phyloP scores from a whole-genome alignment of 345 rosid species.

The Microcos paniculata region DNA sequence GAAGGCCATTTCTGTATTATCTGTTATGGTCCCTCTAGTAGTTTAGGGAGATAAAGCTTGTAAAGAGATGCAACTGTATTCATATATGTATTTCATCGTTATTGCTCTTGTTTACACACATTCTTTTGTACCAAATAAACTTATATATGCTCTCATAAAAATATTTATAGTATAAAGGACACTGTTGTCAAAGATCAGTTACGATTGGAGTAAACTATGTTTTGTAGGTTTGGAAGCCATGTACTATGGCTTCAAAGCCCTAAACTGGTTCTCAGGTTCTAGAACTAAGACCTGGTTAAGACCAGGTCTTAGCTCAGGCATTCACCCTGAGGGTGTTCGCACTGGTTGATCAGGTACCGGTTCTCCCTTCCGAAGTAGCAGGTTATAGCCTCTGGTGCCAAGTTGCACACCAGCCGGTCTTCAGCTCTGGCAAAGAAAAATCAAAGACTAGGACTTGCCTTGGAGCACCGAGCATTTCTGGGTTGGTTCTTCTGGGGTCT shows the following conservation, averaged over 20 bases:
- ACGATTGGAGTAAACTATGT: too few species aligned
- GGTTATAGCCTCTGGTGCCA: neutral
- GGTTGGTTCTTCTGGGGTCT: too few species aligned
- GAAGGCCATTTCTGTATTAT: slow-evolving; percentile 1
- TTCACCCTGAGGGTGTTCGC: neutral
- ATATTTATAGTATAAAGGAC: neutral
- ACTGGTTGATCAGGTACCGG: neutral
- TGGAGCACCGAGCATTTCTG: neutral
- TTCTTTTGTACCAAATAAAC: neutral
- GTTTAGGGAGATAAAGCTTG: neutral
- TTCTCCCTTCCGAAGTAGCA: neutral
- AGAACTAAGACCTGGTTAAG: neutral
- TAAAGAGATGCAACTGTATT: neutral
- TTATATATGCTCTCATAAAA: neutral
- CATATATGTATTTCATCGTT: neutral
- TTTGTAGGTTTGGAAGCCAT: too few species aligned
- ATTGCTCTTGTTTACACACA: neutral
- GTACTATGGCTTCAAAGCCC: neutral
- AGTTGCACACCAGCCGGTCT: neutral
- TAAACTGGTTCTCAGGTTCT: neutral
- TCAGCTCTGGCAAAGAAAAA: neutral
- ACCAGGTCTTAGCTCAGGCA: neutral
- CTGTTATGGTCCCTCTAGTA: neutral
- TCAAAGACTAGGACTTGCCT: neutral
- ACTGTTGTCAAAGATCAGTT: neutral